Percentiles rank a stretch among this genome's conserved stretches.
phyloP scores from a whole-genome alignment of 2,329 filamentous ascomycete genomes.

The Myriosclerotinia curreyana region DNA sequence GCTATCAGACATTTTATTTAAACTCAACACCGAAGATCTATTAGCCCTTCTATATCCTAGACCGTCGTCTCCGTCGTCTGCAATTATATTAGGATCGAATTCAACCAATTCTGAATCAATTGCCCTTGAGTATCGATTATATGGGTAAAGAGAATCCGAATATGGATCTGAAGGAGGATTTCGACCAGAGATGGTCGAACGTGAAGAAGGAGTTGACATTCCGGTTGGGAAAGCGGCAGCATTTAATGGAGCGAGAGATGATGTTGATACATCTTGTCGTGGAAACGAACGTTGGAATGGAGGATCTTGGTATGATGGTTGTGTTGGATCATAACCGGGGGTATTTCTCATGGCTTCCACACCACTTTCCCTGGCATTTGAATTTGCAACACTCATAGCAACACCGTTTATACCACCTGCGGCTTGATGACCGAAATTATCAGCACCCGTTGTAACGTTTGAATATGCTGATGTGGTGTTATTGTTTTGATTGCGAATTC shows the following conservation, averaged over 20 bases:
- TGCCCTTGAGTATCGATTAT: constrained; percentile 34
- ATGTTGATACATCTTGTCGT: constrained; percentile 29
- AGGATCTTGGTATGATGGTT: constrained; percentile 24
- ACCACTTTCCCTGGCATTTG: constrained; percentile 62
- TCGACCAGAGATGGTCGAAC: constrained; percentile 32
- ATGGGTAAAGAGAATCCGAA: constrained; percentile 31
- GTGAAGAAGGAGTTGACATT: constrained; percentile 34
- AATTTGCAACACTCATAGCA: constrained; percentile 63
- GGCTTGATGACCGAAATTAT: constrained; percentile 63
- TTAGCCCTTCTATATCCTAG: constrained; percentile 53
- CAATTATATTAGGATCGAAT: constrained; percentile 69
- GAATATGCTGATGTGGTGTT: constrained; percentile 34
- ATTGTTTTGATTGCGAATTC: constrained; percentile 19
- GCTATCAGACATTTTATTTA: constrained; percentile 32
- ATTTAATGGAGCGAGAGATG: constrained; percentile 36
- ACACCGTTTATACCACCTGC: constrained; percentile 66
- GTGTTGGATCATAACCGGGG: constrained; percentile 33
- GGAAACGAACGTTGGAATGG: constrained; percentile 20
- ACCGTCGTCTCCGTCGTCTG: constrained; percentile 85
- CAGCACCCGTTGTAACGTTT: constrained; percentile 57
- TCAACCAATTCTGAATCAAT: constrained; percentile 36
- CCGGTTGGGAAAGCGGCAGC: constrained; percentile 37
- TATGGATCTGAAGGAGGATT: constrained; percentile 34
- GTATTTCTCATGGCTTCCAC: constrained; percentile 55
- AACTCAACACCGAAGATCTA: constrained; percentile 52